These are phyloP conservation scores for Rhizopogon rudus DNA, from an alignment of 768 basidiomycete genomes.

Conservation along the genomic window DNA sequence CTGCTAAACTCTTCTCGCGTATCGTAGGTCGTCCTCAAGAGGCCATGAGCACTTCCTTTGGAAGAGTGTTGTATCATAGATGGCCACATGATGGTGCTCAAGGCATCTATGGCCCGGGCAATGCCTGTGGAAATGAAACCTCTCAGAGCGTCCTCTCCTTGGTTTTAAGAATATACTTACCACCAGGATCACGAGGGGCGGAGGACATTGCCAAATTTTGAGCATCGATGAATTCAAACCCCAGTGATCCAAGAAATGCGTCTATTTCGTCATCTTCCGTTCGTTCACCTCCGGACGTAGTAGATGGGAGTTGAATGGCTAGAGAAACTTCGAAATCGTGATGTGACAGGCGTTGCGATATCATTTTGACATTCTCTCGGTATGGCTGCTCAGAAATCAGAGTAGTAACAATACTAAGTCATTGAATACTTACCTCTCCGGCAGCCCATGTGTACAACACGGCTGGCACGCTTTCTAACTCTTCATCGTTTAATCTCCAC, in stretches of 20 bases:
- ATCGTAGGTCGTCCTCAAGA: not conserved
- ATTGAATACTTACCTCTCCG: constrained; percentile 50
- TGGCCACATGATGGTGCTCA: constrained; percentile 89
- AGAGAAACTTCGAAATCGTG: constrained; percentile 69
- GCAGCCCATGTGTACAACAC: constrained; percentile 67
- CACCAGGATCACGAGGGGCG: constrained; percentile 7
- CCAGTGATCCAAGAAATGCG: constrained; percentile 58
- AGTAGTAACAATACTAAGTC: not conserved
- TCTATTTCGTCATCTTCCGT: constrained; percentile 48
- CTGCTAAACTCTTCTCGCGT: constrained; percentile 1
- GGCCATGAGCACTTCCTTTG: not conserved
- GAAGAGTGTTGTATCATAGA: constrained; percentile 48
- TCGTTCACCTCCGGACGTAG: constrained; percentile 32
- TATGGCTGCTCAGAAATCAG: constrained; percentile 41
- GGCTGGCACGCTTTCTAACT: constrained; percentile 49
- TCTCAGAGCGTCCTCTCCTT: not conserved
- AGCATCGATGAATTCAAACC: constrained; percentile 73
- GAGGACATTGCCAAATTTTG: constrained; percentile 4
- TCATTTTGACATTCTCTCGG: constrained; percentile 45
- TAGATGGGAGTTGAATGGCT: constrained; percentile 51
- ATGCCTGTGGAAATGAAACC: constrained; percentile 33
- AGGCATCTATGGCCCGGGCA: constrained; percentile 68
- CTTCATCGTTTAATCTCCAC: constrained; percentile 35
- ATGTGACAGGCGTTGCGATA: constrained; percentile 43
- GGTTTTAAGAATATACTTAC: constrained; percentile 7